Conservation (phyloP, 2,329 filamentous ascomycete genomes). For the Calonectria naviculata region DNA sequence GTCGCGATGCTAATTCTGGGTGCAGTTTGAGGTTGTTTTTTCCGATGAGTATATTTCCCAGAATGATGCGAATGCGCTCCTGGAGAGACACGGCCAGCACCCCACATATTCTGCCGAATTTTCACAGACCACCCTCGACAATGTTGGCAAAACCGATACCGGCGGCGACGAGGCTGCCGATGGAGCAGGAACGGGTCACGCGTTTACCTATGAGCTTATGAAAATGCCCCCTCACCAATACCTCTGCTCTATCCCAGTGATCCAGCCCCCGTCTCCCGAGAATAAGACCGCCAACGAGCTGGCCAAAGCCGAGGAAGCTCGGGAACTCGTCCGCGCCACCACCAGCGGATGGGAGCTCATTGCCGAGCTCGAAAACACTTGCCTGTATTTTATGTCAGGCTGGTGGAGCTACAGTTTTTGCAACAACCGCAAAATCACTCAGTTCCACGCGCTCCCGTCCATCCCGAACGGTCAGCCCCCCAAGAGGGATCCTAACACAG, state of each 20-base stretch:
- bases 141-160: constrained; percentile 41
- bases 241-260: constrained; percentile 84
- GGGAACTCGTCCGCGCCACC: constrained; percentile 82
- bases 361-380: constrained; percentile 81
- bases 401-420: constrained; percentile 99
- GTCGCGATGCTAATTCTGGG: constrained; percentile 26
- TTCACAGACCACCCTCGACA: constrained; percentile 52
- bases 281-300: constrained; percentile 76
- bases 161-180: constrained; percentile 45
- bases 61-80: constrained; percentile 71
- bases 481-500: constrained; percentile 78
- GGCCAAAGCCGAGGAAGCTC: constrained; percentile 79
- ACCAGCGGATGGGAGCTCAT: constrained; percentile 84
- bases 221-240: constrained; percentile 77
- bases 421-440: constrained; percentile 86
- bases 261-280: constrained; percentile 66
- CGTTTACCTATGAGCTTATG: constrained; percentile 77
- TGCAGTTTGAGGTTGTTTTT: constrained; percentile 83
- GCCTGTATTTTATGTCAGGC: constrained; percentile 83
- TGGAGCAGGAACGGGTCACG: constrained; percentile 17
- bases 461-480: constrained; percentile 77
- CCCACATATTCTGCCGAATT: constrained; percentile 54
- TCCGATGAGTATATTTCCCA: constrained; percentile 79
- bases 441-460: constrained; percentile 86
- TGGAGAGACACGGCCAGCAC: constrained; percentile 55